Conservation (phyloP, 257 asterid species). For the Mentha longifolia region DNA sequence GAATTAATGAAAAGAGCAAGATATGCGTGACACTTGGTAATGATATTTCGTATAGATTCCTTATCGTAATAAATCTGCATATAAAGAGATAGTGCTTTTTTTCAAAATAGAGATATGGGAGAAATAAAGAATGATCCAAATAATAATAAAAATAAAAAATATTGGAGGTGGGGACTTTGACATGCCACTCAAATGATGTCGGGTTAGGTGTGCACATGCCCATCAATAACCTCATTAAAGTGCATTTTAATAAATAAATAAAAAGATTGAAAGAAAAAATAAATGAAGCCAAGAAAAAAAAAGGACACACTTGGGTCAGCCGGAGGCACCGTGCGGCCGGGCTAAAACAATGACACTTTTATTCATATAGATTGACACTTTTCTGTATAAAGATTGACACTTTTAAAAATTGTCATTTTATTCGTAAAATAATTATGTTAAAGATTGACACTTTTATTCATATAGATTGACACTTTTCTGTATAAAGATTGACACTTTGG, state of each 20-base stretch:
- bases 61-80: conserved; percentile 24
- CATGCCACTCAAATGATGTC: conserved; percentile 67
- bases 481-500: too few relatives aligned
- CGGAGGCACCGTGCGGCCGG: too few relatives aligned
- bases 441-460: too few relatives aligned
- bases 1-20: neutral
- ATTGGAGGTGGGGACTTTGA: conserved; percentile 39
- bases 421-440: too few relatives aligned
- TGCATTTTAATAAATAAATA: neutral
- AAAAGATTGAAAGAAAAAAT: neutral
- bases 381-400: too few relatives aligned
- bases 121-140: conserved; percentile 26
- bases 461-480: too few relatives aligned
- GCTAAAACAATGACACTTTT: too few relatives aligned
- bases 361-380: too few relatives aligned
- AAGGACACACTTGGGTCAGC: too few relatives aligned
- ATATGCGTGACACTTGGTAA: conserved; percentile 5
- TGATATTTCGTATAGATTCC: conserved; percentile 30
- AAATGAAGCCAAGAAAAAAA: neutral
- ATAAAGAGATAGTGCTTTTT: conserved; percentile 25
- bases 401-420: too few relatives aligned
- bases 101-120: neutral
- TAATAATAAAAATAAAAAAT: conserved; percentile 4
- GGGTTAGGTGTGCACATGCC: conserved; percentile 69
- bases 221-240: conserved; percentile 43